phyloP scores from a whole-genome alignment of 305 asterid species.

The Rubia balearica region DNA sequence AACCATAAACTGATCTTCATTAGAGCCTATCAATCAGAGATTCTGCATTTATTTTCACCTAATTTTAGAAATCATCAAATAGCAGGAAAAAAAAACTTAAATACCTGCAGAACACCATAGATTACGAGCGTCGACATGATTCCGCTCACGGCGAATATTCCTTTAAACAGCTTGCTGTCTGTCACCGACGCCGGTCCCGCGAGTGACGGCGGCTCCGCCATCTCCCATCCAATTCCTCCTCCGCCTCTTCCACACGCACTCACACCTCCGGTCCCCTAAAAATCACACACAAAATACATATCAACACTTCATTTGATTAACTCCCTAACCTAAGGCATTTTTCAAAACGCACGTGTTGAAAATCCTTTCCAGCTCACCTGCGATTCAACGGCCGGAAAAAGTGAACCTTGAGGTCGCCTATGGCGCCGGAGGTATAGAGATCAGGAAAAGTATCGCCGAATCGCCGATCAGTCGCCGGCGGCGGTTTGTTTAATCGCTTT shows the following conservation, averaged over 20 bases:
- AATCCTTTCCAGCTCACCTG: constrained; percentile 4
- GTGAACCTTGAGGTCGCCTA: not conserved
- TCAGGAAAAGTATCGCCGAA: not conserved
- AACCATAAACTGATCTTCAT: not conserved
- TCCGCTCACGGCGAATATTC: constrained; percentile 70
- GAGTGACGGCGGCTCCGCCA: constrained; percentile 57
- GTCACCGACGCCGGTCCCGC: constrained; percentile 38
- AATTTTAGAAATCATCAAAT: not conserved
- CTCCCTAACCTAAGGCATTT: not conserved
- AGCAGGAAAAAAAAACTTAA: not conserved
- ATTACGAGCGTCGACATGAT: constrained; percentile 85
- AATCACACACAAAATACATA: constrained; percentile 3
- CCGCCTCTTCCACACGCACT: constrained; percentile 13
- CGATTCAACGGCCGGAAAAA: not conserved
- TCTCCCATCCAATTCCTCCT: constrained; percentile 52
- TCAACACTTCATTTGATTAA: not conserved
- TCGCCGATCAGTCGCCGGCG: constrained; percentile 7
- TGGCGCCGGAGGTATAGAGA: not conserved
- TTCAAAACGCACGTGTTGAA: not conserved
- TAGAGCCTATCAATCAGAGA: not conserved
- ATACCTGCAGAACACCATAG: constrained; percentile 87
- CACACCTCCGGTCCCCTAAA: constrained; percentile 7
- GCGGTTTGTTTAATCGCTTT: not conserved
- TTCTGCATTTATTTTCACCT: not conserved
- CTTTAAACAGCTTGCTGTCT: constrained; percentile 56